Evolutionary conservation across 2,329 filamentous ascomycete species (phyloP), one percentile per base, ranked within the genome.

Genomic region (Pseudopyricularia cyperi): DNA sequence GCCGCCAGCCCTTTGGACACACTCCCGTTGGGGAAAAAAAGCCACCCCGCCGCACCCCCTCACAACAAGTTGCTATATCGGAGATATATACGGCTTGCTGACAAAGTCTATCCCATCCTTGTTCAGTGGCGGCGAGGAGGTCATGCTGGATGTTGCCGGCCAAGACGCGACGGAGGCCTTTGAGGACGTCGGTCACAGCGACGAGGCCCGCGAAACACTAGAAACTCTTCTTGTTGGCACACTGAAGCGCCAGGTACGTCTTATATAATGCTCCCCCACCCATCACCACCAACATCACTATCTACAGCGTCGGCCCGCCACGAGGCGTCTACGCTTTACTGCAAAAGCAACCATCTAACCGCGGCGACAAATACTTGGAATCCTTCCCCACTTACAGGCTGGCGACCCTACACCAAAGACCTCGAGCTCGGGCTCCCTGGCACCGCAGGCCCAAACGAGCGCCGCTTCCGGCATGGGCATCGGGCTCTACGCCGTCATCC

Each of bases 131-230:
- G 93, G 93, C 74, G 93, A 98, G 74, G 93, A 98, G 75, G 93
- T 98, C 61, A 76, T 98, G 57, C 85, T 98, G 61, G 93, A 98
- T 61, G 90, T 97, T 58, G 93, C 78, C 64, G 93, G 93, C 61
- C 90, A 95, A 74, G 93, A 98, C 71, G 86, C 87, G 63, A 95
- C 91, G 62, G 93, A 97, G 74, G 91, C 93, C 56, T 98, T 98
- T 68, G 93, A 98, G 76, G 93, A 98, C 71, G 93, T 98, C 64
- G 93, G 93, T 66, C 93, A 98, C 85, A 94, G 87, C 63, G 93
- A 98, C 71, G 93, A 98, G 77, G 93, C 93, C 60, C 85, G 93
- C 60, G 91, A 97, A 75, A 91, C 95, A 60, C 82, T 98, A 53
- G 82, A 85, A 32, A 80, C 81, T 63, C 74, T 95, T 58, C 71